Conservation (phyloP, 352 stramenopile species). For the Pythium volutum region DNA sequence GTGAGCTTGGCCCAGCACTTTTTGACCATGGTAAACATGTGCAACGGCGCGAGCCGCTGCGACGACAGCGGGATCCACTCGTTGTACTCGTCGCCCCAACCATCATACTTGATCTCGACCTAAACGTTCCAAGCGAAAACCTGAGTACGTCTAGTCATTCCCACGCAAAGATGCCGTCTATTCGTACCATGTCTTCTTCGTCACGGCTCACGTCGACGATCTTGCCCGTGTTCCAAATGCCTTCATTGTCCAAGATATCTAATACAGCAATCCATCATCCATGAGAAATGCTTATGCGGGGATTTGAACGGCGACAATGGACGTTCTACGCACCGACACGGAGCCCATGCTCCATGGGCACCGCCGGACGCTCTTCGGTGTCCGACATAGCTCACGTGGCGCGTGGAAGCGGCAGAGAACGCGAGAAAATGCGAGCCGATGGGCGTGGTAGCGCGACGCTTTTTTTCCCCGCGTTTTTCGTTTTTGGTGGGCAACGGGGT, state of each 20-base stretch:
- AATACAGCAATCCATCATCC: neutral
- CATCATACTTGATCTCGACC: constrained; percentile 85
- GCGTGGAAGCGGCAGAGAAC: no score
- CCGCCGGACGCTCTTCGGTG: constrained; percentile 26
- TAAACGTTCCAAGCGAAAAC: no score
- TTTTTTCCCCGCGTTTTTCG: neutral
- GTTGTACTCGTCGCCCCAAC: constrained; percentile 81
- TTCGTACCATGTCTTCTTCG: constrained; percentile 47
- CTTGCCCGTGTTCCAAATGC: constrained; percentile 78
- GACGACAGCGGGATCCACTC: constrained; percentile 58
- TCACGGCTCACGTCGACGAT: constrained; percentile 68
- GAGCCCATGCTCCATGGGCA: constrained; percentile 66
- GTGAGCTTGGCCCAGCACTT: constrained; percentile 86
- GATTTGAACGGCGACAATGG: neutral
- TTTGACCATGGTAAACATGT: constrained; percentile 82
- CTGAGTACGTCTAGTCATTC: no score
- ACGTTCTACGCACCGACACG: constrained; percentile 50
- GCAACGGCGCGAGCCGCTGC: constrained; percentile 64
- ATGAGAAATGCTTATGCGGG: neutral
- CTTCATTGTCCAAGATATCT: constrained; percentile 82
- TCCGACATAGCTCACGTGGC: constrained; percentile 24
- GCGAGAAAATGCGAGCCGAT: no score
- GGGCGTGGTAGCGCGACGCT: no score
- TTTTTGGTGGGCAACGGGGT: neutral
- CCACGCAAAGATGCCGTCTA: no score